Base-by-base conservation (phyloP, 2,329 filamentous ascomycete genomes). In the Chrysoporthe deuterocubensis region DNA sequence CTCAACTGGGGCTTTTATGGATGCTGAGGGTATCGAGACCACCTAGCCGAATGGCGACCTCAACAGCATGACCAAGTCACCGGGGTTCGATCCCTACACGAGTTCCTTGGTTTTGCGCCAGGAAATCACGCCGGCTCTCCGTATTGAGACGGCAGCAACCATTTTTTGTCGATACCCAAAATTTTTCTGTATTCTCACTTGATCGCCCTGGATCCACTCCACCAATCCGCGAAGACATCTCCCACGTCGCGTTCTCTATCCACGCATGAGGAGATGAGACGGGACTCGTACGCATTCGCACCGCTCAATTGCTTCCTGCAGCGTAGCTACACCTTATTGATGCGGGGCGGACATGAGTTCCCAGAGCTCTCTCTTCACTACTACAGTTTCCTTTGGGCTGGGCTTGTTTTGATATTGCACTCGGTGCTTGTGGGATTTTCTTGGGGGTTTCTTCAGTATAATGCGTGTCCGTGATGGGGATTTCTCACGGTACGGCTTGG, bases 21-120 rank as follows among this genome's bases (percentile, higher is more conserved):
- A 89, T 68, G 81, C 81, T 52, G 73, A 83, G 66, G 86, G 88
- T 74, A 89, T 90, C 74, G 83, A 70, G 63, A 70, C 68, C 48
- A 70, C 68, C 48, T 70, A 68, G 63, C 21, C 2, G 14, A 2
- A 4, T 14, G 1, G 4, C 48, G 13, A 26, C 18, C 2, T 3
- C 57, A 16, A 6, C 52, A 57, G 16, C 21, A 5, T 32, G 48
- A 26, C 21, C 52, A 57, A n/a, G 3, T 7, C 34, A 37, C 14
- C 2, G 14, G 32, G 8, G 26, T 57, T 8, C 32, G 26, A 32
- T 32, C 26, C 50, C 50, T 54, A 32, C 4, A 54, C 50, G 21
- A 54, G 50, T 16, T 54, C 5, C 50, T 32, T 6, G 50, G 21
- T 26, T 14, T 32, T 13, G 26, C 32, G 5, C 48, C 13, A 52